These are phyloP conservation scores for Hyaloscypha variabilis DNA, from an alignment of 495 filamentous ascomycete species.

Conservation along the genomic window DNA sequence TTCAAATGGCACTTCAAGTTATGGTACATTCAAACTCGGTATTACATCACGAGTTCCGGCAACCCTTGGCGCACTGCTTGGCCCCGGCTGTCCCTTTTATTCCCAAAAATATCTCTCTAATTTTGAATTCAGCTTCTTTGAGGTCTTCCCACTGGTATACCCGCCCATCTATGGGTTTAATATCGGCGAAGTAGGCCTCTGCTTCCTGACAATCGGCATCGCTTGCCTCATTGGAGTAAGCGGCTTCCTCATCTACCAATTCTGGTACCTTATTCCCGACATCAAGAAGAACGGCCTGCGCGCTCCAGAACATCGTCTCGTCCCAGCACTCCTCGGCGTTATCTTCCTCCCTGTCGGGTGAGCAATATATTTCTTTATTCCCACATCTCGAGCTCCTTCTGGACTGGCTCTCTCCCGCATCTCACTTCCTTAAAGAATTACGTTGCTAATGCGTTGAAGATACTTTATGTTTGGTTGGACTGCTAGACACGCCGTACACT, in stretches of 20 bases:
- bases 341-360: conserved; percentile 54
- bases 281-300: conserved; percentile 45
- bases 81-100: no score
- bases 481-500: conserved; percentile 48
- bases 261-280: conserved; percentile 49
- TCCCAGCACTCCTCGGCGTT: conserved; percentile 53
- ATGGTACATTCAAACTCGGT: no score
- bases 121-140: no score
- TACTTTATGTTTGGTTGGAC: conserved; percentile 71
- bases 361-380: no score
- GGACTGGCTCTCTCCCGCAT: no score
- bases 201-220: conserved; percentile 63
- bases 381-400: no score
- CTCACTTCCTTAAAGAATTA: no score
- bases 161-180: conserved; percentile 59
- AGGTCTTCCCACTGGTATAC: conserved; percentile 72
- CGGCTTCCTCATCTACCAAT: conserved; percentile 51
- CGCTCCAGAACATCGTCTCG: conserved; percentile 51
- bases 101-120: no score
- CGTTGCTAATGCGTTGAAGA: no score
- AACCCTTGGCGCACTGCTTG: no score
- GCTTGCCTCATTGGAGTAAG: conserved; percentile 51
- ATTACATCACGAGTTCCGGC: no score
- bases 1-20: no score
- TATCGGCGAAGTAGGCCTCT: conserved; percentile 59